Evolutionary conservation across 2,329 filamentous ascomycete genomes (phyloP), one percentile per base, ranked within the genome.

Genomic region (Trichoderma sp.): DNA sequence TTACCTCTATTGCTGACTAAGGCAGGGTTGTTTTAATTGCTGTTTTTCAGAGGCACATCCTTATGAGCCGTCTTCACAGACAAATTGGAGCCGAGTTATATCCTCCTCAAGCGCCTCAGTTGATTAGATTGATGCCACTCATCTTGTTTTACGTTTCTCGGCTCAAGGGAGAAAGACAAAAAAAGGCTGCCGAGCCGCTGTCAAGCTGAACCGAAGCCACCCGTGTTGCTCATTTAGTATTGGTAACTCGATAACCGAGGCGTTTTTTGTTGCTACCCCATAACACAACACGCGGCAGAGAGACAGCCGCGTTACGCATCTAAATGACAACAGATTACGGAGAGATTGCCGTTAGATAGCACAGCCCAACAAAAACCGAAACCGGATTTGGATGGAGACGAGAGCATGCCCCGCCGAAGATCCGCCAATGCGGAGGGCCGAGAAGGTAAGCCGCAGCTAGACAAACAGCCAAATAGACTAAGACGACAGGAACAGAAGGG

Each of bases 391-490:
- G 33, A 55, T 33, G 61, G 61, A 31, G 33, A 35, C 33, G 43
- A 56, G 21, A 10, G 8, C 7, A 16, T n/a, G 31, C 47, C 60
- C 61, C 61, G 43, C 10, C 24, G 55, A 58, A 13, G 64, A 49
- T 58, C 53, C 55, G 64, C 64, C 64, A 67, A 67, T 67, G 64
- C 64, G 55, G 64, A 67, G 64, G 37, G 21, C 31, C 24, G 64
- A n/a, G 43, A 67, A 67, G 55, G 64, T 67, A 33, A 67, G 53
- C 55, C 53, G 27, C 31, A 57, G 29, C 40, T 43, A 43, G 40
- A 43, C 40, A 43, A 7, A 40, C 37, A 43, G 40, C 16, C 40
- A 43, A 43, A 43, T 43, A 43, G 40, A 43, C 40, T 43, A 43
- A 43, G 40, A 43, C 4, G 40, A 43, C 40, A 10, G 16, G 40